Conservation (phyloP, 345 rosid species). For the Microthlaspi erraticum region DNA sequence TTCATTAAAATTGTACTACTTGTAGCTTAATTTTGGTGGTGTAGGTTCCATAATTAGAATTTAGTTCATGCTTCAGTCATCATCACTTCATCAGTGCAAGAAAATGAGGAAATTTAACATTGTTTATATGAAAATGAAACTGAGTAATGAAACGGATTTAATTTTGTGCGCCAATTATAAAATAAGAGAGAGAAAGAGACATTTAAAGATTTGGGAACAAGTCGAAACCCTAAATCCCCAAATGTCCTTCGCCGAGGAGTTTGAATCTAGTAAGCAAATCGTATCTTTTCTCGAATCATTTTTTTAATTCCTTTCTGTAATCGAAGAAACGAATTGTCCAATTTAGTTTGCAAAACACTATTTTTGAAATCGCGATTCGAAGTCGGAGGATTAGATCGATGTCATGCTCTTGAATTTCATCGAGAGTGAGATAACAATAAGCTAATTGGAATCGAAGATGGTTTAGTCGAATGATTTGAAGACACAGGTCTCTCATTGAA, state of each 20-base stretch:
- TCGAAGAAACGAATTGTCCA: not conserved
- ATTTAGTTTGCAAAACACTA: not conserved
- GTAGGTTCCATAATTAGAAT: constrained; percentile 31
- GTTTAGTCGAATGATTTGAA: not conserved
- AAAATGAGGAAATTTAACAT: not conserved
- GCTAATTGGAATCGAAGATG: not conserved
- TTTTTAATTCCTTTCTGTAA: not conserved
- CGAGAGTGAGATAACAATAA: constrained; percentile 5
- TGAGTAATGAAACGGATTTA: not conserved
- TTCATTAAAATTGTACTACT: not conserved
- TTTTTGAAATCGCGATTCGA: not conserved
- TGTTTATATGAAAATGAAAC: not conserved
- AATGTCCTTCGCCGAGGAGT: constrained; percentile 49
- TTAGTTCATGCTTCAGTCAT: not conserved
- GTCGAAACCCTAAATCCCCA: constrained; percentile 25
- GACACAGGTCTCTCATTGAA: too few species aligned
- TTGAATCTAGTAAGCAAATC: constrained; percentile 47
- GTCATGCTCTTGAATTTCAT: constrained; percentile 12
- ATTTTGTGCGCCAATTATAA: not conserved
- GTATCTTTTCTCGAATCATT: constrained; percentile 19
- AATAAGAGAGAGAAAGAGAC: not conserved
- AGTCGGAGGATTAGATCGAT: not conserved
- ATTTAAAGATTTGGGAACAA: not conserved
- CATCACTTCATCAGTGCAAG: not conserved
- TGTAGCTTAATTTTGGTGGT: constrained; percentile 23